phyloP scores from a whole-genome alignment of 78 protist genomes.

The Dictyostelium purpureum region DNA sequence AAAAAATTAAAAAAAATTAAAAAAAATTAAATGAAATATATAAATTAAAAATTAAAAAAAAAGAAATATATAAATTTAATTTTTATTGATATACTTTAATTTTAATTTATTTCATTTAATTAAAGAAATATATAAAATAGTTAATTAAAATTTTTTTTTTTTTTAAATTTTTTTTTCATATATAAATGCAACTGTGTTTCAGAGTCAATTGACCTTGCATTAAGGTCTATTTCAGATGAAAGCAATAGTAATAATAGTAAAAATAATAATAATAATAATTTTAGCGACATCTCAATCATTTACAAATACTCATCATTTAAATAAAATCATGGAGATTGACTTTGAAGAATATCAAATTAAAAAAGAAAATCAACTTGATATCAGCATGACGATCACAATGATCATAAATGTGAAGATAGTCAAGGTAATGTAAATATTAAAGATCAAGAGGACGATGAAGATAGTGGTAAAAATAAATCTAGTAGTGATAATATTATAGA shows the following conservation, averaged over 20 bases:
- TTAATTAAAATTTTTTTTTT: too few species aligned
- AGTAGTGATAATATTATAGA: background rate
- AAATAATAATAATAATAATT: background rate
- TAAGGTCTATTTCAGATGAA: background rate
- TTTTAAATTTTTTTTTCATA: too few species aligned
- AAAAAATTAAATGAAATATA: too few species aligned
- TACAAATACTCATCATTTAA: background rate
- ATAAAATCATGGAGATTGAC: background rate
- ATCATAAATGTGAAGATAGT: background rate
- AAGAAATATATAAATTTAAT: too few species aligned
- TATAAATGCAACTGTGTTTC: too few species aligned
- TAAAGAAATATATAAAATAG: too few species aligned
- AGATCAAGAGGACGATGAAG: background rate
- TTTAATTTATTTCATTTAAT: too few species aligned
- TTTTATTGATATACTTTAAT: too few species aligned
- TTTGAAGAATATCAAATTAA: background rate
- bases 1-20: too few species aligned
- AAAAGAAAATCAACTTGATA: background rate
- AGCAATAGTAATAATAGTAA: background rate
- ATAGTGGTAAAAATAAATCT: background rate
- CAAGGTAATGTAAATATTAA: background rate
- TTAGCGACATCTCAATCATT: background rate
- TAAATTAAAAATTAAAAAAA: too few species aligned
- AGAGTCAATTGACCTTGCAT: conserved; percentile 9
- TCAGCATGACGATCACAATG: background rate